Evolutionary conservation across 2,329 filamentous ascomycete species (phyloP), one percentile per base, ranked within the genome.

Genomic region (Diplocarpon rosae): DNA sequence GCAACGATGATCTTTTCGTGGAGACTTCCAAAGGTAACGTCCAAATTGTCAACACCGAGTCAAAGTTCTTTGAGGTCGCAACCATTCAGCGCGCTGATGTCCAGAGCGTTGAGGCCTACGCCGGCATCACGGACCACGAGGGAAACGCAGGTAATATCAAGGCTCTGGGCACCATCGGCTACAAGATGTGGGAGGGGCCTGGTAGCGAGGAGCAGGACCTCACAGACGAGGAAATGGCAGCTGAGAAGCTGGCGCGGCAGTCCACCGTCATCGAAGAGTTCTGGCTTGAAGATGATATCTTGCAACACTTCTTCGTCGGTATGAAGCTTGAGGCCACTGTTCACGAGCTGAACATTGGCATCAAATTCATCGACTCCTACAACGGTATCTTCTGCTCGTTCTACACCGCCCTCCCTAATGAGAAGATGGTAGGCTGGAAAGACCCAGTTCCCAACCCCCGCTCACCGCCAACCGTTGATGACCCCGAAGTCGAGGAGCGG

Each of bases 341-440:
- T 9, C 75, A 70, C 51, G 66, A 77, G 46, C 62, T 85, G 17
- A 72, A 72, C 49, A 69, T 70, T 17, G 81, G 77, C 2, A 48
- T 85, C 17, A 69, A 68, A 50, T 87, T 83, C 59, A 74, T 88
- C 58, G 80, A 80, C 57, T 63, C 69, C 1, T 60, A 82, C 13
- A 59, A 66, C 24, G 69, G 69, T 0, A 59, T 80, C 10, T 72
- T 74, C 45, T 76, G 76, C 2, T 74, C 72, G 0, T 85, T 83
- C 58, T 77, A 83, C 57, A 72, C 68, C 0, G 76, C 77, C 45
- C 65, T 88, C 20, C 72, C 75, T 1, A 85, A 89, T 59, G 75
- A 81, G 52, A 65, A 84, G 52, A 84, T 89, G 80, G 55, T 69
- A 16, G 62, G 69, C 14, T 88, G 75, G 71, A 84, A 78, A 60